phyloP scores from a whole-genome alignment of 108 stramenopile species.

The Bacterosira constricta region DNA sequence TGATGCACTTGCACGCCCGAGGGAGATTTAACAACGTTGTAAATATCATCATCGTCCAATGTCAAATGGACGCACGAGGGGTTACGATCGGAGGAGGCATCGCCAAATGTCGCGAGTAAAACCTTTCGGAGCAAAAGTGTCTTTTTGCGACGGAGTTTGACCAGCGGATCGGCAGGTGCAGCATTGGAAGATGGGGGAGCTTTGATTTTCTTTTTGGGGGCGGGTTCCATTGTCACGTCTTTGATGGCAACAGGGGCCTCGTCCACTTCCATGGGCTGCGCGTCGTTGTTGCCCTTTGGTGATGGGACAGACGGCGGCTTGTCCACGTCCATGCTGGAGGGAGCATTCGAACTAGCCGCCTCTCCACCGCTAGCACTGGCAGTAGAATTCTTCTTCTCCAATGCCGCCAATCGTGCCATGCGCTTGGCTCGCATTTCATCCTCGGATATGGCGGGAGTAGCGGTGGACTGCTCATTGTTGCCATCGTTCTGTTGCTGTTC shows the following conservation, averaged over 20 bases:
- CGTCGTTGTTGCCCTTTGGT: too few species aligned
- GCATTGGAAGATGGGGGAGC: slow-evolving; percentile 11
- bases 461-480: slow-evolving; percentile 16
- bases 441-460: slow-evolving; percentile 49
- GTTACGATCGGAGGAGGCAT: neutral
- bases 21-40: slow-evolving; percentile 38
- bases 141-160: slow-evolving; percentile 68
- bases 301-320: too few species aligned
- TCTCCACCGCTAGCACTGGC: slow-evolving; percentile 25
- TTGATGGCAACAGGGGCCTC: slow-evolving; percentile 14
- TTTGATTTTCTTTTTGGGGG: slow-evolving; percentile 44
- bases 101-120: slow-evolving; percentile 42
- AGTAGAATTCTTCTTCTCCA: slow-evolving; percentile 38
- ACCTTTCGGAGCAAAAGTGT: slow-evolving; percentile 64
- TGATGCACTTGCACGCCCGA: slow-evolving; percentile 10
- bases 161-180: slow-evolving; percentile 39
- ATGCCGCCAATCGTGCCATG: slow-evolving; percentile 67
- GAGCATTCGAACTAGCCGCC: too few species aligned
- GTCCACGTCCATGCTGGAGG: too few species aligned
- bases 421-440: slow-evolving; percentile 84
- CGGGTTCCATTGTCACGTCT: slow-evolving; percentile 28
- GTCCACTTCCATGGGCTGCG: slow-evolving; percentile 58
- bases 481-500: slow-evolving; percentile 9
- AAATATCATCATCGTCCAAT: slow-evolving; percentile 32
- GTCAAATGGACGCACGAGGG: slow-evolving; percentile 37